Percentiles rank a stretch among this genome's conserved stretches.
Conservation (phyloP, 148 eudicot genomes). For the Diospyros kaki region DNA sequence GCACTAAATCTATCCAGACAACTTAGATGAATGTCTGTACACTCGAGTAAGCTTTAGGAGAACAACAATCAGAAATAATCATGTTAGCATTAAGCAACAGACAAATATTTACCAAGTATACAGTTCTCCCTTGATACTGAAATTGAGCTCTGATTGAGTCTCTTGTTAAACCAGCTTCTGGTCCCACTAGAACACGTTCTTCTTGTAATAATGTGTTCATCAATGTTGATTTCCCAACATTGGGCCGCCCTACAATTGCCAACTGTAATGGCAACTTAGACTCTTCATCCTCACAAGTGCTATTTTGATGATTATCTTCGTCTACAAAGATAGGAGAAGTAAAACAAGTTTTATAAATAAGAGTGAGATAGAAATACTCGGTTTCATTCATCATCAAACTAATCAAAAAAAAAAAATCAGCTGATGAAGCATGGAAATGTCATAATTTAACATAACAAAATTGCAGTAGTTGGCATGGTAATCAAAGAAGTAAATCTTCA, state of each 20-base stretch:
- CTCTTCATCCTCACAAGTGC: slow-evolving; percentile 47
- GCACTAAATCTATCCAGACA: background rate
- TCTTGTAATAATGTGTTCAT: slow-evolving; percentile 86
- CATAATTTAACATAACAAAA: background rate
- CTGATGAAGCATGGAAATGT: background rate
- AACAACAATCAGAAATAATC: background rate
- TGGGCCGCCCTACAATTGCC: slow-evolving; percentile 93
- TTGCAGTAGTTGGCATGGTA: background rate
- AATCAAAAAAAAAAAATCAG: slow-evolving; percentile 1
- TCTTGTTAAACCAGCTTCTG: slow-evolving; percentile 97
- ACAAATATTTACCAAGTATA: slow-evolving; percentile 62
- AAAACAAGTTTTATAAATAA: background rate
- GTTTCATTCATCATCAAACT: background rate
- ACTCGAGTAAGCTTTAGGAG: background rate
- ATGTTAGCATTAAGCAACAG: slow-evolving; percentile 11
- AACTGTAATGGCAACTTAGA: slow-evolving; percentile 80
- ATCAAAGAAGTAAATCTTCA: background rate
- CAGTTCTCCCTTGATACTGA: slow-evolving; percentile 74
- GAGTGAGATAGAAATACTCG: background rate
- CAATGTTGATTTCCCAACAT: slow-evolving; percentile 94
- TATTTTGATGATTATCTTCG: slow-evolving; percentile 29
- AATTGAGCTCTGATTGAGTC: slow-evolving; percentile 95
- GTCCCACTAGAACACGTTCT: slow-evolving; percentile 94
- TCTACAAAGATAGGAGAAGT: slow-evolving; percentile 17
- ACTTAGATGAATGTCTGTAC: background rate